A percentile compares a stretch with the other conserved stretches of the same genome.
These are phyloP conservation scores for Phalaenopsis equestris DNA, from an alignment of 106 monocot genomes.

Conservation along the genomic window DNA sequence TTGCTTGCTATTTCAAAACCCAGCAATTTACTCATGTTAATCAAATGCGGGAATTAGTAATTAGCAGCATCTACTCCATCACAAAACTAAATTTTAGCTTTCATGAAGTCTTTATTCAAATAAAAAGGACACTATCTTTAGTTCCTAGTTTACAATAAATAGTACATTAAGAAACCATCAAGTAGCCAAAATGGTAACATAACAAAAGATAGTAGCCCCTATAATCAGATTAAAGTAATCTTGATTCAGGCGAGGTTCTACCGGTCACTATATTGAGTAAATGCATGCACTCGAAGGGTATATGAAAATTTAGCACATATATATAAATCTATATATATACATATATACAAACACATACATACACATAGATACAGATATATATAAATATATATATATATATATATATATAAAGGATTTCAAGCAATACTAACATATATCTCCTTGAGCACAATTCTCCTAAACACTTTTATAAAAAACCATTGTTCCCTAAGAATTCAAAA, in stretches of 20 bases:
- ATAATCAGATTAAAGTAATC: background rate
- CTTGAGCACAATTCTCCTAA: too few species aligned
- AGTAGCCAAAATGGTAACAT: background rate
- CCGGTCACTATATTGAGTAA: background rate
- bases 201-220: background rate
- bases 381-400: too few species aligned
- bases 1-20: background rate
- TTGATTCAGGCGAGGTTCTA: background rate
- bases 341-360: too few species aligned
- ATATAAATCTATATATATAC: too few species aligned
- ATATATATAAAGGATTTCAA: too few species aligned
- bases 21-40: background rate
- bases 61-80: background rate
- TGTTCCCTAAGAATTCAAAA: too few species aligned
- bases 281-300: too few species aligned
- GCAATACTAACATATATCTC: too few species aligned
- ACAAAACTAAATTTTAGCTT: background rate
- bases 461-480: too few species aligned
- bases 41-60: background rate
- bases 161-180: background rate
- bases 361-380: too few species aligned
- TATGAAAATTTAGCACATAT: too few species aligned
- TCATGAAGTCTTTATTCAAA: background rate
- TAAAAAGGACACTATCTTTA: background rate
- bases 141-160: background rate